Percentiles rank a stretch among this genome's conserved stretches.
phyloP scores from a whole-genome alignment of 208 protist genomes.

The Vickermania ingenoplastis region DNA sequence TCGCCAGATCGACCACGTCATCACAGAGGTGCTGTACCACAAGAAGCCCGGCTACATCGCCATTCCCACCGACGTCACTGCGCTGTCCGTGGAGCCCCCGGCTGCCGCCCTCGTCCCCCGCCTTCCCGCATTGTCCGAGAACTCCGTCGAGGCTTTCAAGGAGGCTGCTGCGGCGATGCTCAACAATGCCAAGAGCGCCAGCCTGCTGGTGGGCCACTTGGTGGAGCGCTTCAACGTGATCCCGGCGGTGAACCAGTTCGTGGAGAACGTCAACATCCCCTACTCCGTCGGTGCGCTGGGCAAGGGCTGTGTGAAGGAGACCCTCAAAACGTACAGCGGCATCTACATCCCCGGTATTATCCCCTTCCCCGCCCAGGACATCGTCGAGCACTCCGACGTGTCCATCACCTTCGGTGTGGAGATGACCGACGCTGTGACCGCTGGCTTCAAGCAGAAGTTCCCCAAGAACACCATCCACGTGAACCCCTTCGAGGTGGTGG shows the following conservation, averaged over 20 bases:
- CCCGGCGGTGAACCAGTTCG: conserved; percentile 17
- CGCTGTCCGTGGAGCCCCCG: conserved; percentile 21
- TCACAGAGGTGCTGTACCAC: conserved; percentile 29
- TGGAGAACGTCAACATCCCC: conserved; percentile 28
- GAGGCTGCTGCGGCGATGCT: conserved; percentile 13
- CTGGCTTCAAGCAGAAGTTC: conserved; percentile 1
- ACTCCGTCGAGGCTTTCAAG: conserved; percentile 23
- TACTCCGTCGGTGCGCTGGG: conserved; percentile 21
- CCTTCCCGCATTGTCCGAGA: conserved; percentile 10
- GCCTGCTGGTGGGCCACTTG: conserved; percentile 31
- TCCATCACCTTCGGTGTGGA: not conserved
- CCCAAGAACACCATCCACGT: too few relatives aligned
- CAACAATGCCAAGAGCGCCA: conserved; percentile 12
- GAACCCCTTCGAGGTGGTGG: not conserved
- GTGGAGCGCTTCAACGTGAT: conserved; percentile 19
- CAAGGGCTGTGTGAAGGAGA: conserved; percentile 34
- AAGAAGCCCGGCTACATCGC: conserved; percentile 42
- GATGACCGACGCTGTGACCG: not conserved
- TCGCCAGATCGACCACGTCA: conserved; percentile 40
- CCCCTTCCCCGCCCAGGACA: conserved; percentile 14
- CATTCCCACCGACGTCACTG: conserved; percentile 24
- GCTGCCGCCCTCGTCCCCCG: conserved; percentile 18
- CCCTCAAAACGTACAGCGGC: conserved; percentile 34
- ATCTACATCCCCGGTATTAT: conserved; percentile 24
- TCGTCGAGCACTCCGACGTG: not conserved